Conservation (phyloP, 2,329 filamentous ascomycete genomes). For the Diaporthe nobilis region DNA sequence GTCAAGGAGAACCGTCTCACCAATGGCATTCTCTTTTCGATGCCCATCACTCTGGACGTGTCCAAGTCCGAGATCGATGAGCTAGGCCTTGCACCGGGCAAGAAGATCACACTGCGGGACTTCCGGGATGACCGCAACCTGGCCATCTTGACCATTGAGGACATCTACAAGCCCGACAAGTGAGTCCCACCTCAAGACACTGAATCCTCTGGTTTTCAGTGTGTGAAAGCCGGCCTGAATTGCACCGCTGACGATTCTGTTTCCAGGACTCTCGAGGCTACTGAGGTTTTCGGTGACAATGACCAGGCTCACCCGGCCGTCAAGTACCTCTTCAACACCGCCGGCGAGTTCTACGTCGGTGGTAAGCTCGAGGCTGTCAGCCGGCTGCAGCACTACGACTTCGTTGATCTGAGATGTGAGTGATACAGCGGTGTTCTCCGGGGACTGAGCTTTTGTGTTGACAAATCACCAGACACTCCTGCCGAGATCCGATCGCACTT, state of each 20-base stretch:
- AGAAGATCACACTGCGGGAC: slow-evolving; percentile 90
- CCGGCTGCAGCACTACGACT: slow-evolving; percentile 98
- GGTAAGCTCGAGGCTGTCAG: slow-evolving; percentile 97
- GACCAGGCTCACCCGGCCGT: slow-evolving; percentile 89
- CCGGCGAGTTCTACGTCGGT: slow-evolving; percentile 91
- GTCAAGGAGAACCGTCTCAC: slow-evolving; percentile 89
- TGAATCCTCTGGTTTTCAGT: neutral
- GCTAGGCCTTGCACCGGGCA: slow-evolving; percentile 82
- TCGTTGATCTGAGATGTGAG: slow-evolving; percentile 93
- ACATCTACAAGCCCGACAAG: slow-evolving; percentile 97
- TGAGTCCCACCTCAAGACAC: slow-evolving; percentile 59
- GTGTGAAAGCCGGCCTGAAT: too few species aligned
- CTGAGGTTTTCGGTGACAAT: slow-evolving; percentile 93
- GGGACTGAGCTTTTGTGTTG: neutral
- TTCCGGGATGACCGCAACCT: slow-evolving; percentile 97
- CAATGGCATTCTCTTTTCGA: slow-evolving; percentile 92
- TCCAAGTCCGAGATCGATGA: slow-evolving; percentile 81
- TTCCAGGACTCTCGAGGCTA: slow-evolving; percentile 84
- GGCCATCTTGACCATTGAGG: slow-evolving; percentile 94
- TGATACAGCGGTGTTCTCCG: slow-evolving; percentile 35
- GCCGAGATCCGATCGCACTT: slow-evolving; percentile 96
- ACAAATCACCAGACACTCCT: slow-evolving; percentile 77
- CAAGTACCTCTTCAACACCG: slow-evolving; percentile 86
- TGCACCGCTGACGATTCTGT: slow-evolving; percentile 44
- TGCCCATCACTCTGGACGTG: slow-evolving; percentile 96